Evolutionary conservation across 176 grass and related monocot genomes (phyloP).

Genomic region (bread wheat (Triticum aestivum)): IWGSC_CS_RefSeq_v2.1 NC_057799.1:245188456-245188955

Average conservation of each 20-base stretch:
- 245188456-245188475: too few relatives aligned
- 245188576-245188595: too few relatives aligned
- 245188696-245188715: not conserved
- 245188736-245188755: slow-evolving; percentile 29
- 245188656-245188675: too few relatives aligned
- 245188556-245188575: too few relatives aligned
- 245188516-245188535: too few relatives aligned
- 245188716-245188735: not conserved
- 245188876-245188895: slow-evolving; percentile 59
- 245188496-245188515: too few relatives aligned
- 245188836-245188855: not conserved
- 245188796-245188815: not conserved
- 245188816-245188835: not conserved
- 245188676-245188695: not conserved
- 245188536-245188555: too few relatives aligned
- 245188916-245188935: slow-evolving; percentile 43
- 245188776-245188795: not conserved
- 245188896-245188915: slow-evolving; percentile 60
- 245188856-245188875: slow-evolving; percentile 35
- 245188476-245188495: too few relatives aligned
- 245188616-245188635: too few relatives aligned
- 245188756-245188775: not conserved
- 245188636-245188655: too few relatives aligned
- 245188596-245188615: too few relatives aligned
- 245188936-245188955: slow-evolving; percentile 91